phyloP scores from a whole-genome alignment of 2,329 filamentous ascomycete genomes.

The Daldinia sp. region DNA sequence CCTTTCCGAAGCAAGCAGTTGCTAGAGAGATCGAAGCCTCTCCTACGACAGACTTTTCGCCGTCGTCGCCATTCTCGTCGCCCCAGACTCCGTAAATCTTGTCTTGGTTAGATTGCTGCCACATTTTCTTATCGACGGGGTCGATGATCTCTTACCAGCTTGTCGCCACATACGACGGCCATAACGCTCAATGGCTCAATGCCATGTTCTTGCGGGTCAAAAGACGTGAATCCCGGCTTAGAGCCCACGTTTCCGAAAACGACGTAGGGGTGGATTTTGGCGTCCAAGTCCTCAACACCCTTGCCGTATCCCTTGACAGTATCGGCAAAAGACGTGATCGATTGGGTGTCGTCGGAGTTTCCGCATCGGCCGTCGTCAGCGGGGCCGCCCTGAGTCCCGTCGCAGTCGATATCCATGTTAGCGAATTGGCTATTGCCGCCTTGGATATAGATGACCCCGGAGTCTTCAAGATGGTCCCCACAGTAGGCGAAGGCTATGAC shows the following conservation, averaged over 20 bases:
- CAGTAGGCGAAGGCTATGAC: conserved; percentile 49
- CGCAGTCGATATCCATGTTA: conserved; percentile 68
- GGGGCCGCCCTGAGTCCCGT: conserved; percentile 55
- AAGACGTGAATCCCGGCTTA: conserved; percentile 44
- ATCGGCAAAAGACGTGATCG: conserved; percentile 54
- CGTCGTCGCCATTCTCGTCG: conserved; percentile 65
- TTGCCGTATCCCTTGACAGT: conserved; percentile 45
- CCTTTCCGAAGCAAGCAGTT: conserved; percentile 62
- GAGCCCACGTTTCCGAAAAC: conserved; percentile 57
- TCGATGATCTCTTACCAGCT: conserved; percentile 48
- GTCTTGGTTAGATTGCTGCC: conserved; percentile 1
- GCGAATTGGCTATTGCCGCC: conserved; percentile 53
- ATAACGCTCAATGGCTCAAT: conserved; percentile 60
- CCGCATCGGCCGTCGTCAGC: conserved; percentile 55
- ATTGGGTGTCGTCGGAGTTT: conserved; percentile 52
- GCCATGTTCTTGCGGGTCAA: conserved; percentile 49
- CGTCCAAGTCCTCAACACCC: conserved; percentile 52
- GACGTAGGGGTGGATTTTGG: conserved; percentile 58
- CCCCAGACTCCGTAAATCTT: conserved; percentile 68
- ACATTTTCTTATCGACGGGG: not conserved
- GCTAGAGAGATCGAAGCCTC: conserved; percentile 67
- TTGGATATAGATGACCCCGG: conserved; percentile 55
- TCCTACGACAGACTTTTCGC: conserved; percentile 57
- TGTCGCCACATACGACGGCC: conserved; percentile 59
- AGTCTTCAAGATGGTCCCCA: conserved; percentile 50